Evolutionary conservation across 164 flowering plant species (phyloP).

Genomic region (Sextonia rubra): DNA sequence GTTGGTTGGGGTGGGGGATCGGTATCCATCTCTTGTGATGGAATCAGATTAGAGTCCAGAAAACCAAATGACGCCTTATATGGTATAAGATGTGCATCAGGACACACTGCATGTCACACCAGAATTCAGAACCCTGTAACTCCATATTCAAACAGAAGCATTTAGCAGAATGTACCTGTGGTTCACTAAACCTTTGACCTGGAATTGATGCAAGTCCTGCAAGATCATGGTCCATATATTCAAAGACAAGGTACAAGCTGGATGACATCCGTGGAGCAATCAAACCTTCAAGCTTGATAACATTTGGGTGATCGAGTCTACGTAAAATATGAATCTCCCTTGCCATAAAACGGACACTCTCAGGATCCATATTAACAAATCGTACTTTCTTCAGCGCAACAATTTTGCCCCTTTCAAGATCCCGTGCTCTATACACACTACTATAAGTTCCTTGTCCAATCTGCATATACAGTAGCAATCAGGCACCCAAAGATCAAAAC

Average conservation of each 20-base stretch:
- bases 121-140: too few relatives aligned
- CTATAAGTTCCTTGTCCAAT: conserved; percentile 97
- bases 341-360: conserved; percentile 92
- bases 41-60: too few relatives aligned
- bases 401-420: conserved; percentile 69
- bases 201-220: conserved; percentile 72
- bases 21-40: too few relatives aligned
- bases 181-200: conserved; percentile 58
- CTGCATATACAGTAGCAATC: conserved; percentile 31
- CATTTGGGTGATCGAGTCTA: conserved; percentile 82
- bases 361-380: conserved; percentile 87
- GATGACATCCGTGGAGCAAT: conserved; percentile 67
- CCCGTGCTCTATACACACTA: conserved; percentile 81
- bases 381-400: conserved; percentile 90
- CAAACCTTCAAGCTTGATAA: conserved; percentile 79
- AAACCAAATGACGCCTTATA: too few relatives aligned
- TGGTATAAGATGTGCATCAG: too few relatives aligned
- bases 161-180: conserved; percentile 43
- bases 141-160: background rate
- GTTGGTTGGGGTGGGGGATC: too few relatives aligned
- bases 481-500: background rate
- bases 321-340: conserved; percentile 78
- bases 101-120: too few relatives aligned
- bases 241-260: conserved; percentile 75
- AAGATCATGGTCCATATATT: conserved; percentile 94